A percentile compares a stretch with the other conserved stretches of the same genome.
phyloP scores from a whole-genome alignment of 2,329 filamentous ascomycete genomes.

The Cryphonectria parasitica region DNA sequence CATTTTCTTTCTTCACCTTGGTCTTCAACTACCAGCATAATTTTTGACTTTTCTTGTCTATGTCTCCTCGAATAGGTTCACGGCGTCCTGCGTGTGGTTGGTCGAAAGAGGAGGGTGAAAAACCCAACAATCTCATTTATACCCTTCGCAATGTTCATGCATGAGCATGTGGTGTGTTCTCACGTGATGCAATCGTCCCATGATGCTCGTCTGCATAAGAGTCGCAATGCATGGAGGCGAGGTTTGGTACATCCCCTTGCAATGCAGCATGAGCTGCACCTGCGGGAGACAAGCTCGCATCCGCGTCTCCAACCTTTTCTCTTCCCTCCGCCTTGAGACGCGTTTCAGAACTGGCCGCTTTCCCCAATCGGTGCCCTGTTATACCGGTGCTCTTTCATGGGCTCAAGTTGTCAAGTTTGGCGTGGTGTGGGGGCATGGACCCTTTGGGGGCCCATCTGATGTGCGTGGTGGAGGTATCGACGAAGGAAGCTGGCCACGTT shows the following conservation, averaged over 20 bases:
- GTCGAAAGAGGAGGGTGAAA: constrained; percentile 1
- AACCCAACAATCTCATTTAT: constrained; percentile 7
- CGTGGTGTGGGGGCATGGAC: background rate
- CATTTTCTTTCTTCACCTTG: constrained; percentile 34
- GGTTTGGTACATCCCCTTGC: background rate
- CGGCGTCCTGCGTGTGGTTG: constrained; percentile 16
- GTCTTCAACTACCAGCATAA: constrained; percentile 35
- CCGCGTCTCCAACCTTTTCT: background rate
- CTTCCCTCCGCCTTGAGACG: background rate
- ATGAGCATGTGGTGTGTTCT: background rate
- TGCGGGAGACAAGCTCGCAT: background rate
- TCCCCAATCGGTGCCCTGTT: background rate
- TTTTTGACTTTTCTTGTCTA: constrained; percentile 30
- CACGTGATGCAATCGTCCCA: constrained; percentile 1
- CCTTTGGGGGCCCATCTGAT: background rate
- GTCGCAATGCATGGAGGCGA: constrained; percentile 7
- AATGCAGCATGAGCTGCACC: background rate
- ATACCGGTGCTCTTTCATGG: background rate
- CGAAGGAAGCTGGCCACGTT: background rate
- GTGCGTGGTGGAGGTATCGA: background rate
- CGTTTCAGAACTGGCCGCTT: background rate
- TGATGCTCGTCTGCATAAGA: background rate
- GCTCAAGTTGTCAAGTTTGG: background rate
- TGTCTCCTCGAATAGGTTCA: constrained; percentile 23
- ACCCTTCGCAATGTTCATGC: background rate